Evolutionary conservation across 2,329 filamentous ascomycete genomes (phyloP).

Genomic region (Ceratocystis eucalypticola): DNA sequence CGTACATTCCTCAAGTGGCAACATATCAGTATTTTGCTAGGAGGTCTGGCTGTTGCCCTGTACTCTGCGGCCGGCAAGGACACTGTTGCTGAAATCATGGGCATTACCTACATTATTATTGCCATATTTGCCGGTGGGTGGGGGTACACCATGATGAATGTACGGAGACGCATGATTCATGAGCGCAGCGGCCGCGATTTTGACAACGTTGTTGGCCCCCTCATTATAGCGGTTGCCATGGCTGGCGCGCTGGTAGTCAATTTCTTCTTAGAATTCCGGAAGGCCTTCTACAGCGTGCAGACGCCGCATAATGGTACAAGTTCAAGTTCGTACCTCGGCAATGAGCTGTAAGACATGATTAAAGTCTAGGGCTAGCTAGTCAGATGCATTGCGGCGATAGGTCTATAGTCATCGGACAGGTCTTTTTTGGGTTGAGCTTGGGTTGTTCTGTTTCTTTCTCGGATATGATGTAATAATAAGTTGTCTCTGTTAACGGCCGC

Average conservation of each 20-base stretch:
- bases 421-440: conserved; percentile 1
- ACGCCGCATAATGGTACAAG: conserved; percentile 8
- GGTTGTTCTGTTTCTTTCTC: conserved; percentile 5
- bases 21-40: conserved; percentile 80
- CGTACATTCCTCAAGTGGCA: conserved; percentile 98
- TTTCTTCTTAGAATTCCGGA: conserved; percentile 64
- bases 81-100: conserved; percentile 60
- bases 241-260: conserved; percentile 70
- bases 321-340: conserved; percentile 1
- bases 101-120: conserved; percentile 69
- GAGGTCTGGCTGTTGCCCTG: conserved; percentile 66
- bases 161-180: conserved; percentile 63
- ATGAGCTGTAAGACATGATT: conserved; percentile 10
- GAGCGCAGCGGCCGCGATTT: conserved; percentile 84
- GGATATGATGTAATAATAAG: conserved; percentile 2
- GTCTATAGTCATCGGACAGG: not conserved
- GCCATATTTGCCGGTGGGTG: conserved; percentile 72
- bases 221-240: conserved; percentile 69
- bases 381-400: not conserved
- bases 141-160: conserved; percentile 75
- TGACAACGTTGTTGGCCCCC: conserved; percentile 72
- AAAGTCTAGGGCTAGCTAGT: not conserved
- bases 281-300: conserved; percentile 14
- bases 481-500: not conserved
- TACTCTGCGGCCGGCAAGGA: conserved; percentile 81